Base-by-base conservation (phyloP, 331 rosid species). In the Saraca asoca region DNA sequence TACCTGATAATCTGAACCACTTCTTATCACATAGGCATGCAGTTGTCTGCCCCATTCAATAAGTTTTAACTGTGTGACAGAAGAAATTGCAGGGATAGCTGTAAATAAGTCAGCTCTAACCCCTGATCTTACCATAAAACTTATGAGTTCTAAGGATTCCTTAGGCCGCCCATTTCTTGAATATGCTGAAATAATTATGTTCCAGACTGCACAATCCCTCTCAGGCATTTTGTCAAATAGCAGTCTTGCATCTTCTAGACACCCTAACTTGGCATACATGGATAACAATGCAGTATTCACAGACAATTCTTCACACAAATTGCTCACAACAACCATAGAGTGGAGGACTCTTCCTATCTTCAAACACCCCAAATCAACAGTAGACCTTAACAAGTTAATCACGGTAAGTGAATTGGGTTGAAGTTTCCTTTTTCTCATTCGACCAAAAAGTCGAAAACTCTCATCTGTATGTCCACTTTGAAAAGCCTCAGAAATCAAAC, bases 121-220 rank as follows among this genome's bases (percentile, higher is more conserved):
- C 9, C 91, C 79, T 17, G 74, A 78, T 39, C 83, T 78, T 69
- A 81, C 87, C 96, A 87, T 81, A 55, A 55, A 33, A 51, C 75
- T 60, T 7, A 90, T 19, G 51, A 85, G 74, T 68, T 79, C 75
- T 16, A 89, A 77, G 42, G 91, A 83, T 43, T 83, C 77, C 48
- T 31, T 45, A 13, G 76, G 69, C 19, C 12, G 18, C 14, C 88
- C 70, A 3, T 75, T 80, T 58, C 78, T 75, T 0, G 78, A 72
- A 63, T 83, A 79, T 5, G 80, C 84, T 10, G 95, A 80, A 42
- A 87, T 69, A 88, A 87, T 82, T 68, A 90, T 79, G 51, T 89
- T 89, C 95, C 96, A 87, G 17, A 89, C 89, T 41, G 81, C 96
- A 73, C 66, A 73, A 58, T 90, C 96, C 75, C 66, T 90, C 52